Percentiles rank a stretch among this genome's conserved stretches.
Conservation (phyloP, 129 eudicot species). For the Pittosporum tobira region DNA sequence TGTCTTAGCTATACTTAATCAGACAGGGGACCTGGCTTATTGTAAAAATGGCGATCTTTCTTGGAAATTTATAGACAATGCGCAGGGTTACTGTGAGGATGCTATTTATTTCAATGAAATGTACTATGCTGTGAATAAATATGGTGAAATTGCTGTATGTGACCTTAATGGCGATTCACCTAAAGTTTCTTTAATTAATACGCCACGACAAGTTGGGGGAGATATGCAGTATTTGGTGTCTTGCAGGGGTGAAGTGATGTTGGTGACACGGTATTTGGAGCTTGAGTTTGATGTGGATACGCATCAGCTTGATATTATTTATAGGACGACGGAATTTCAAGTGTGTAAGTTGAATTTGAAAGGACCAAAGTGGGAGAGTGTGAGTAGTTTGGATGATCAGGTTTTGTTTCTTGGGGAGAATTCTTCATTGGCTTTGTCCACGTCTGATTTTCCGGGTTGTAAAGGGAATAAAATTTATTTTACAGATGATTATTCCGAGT, state of each 20-base stretch:
- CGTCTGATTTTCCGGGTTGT: conserved; percentile 52
- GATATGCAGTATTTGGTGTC: conserved; percentile 74
- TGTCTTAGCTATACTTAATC: conserved; percentile 44
- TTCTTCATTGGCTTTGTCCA: conserved; percentile 51
- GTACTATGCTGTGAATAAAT: conserved; percentile 59
- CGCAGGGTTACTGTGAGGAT: conserved; percentile 51
- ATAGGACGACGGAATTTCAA: conserved; percentile 46
- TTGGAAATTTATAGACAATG: conserved; percentile 48
- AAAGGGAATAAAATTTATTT: conserved; percentile 58
- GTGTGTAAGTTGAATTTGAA: conserved; percentile 39
- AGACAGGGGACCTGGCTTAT: conserved; percentile 57
- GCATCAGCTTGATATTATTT: conserved; percentile 29
- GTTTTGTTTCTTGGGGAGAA: conserved; percentile 67
- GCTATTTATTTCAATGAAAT: conserved; percentile 41
- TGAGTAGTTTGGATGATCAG: conserved; percentile 36
- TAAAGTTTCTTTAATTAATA: conserved; percentile 25
- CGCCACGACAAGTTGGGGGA: conserved; percentile 36
- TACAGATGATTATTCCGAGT: conserved; percentile 74
- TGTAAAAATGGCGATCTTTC: conserved; percentile 30
- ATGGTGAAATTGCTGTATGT: conserved; percentile 53
- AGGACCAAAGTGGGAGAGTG: conserved; percentile 42
- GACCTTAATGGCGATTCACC: conserved; percentile 32
- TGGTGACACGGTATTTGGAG: conserved; percentile 56
- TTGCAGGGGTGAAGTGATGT: conserved; percentile 37
- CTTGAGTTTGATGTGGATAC: conserved; percentile 42